Base-by-base conservation (phyloP, 2,329 filamentous ascomycete genomes). In the Ophiostoma novo-ulmi region DNA sequence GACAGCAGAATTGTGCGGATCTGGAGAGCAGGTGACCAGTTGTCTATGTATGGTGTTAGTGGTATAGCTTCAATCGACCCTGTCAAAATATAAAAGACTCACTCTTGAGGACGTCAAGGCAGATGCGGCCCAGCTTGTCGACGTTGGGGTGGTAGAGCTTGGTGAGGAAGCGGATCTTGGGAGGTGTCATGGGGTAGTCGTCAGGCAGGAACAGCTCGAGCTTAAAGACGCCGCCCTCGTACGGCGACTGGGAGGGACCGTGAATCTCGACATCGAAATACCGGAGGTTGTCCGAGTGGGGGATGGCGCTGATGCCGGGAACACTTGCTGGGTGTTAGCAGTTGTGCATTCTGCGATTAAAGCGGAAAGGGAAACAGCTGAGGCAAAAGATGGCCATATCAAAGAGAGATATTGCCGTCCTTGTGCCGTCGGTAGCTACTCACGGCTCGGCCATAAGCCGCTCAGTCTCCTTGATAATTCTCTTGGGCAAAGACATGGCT, bases 131-230 rank as follows among this genome's bases (percentile, higher is more conserved):
- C 1, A 99, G 88, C 81, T 96, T 96, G 80, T 99, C 95, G 76
- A 99, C 97, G 80, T 99, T 99, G 69, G 95, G 95, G 80, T 99
- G 96, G 82, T 98, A 99, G 80, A 99, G 98, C 83, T 97, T 97
- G 76, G 96, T 99, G 69, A 99, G 85, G 82, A 99, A 99, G 70
- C 95, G 92, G 78, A 99, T 97, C 85, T 97, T 97, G 65, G 95
- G 95, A 70, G 95, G 94, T 44, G 93, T 97, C 95, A 99, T 99
- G 61, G 95, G 95, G 80, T 99, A 99, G 83, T 99, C 95, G 78
- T 99, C 95, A 64, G 96, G 96, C 35, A 99, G 87, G 80, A 99
- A 99, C 26, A 99, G 88, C 81, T 99, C 95, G 73, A 98, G 90
- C 81, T 96, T 94, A 85, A 99, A 99, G 74, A 97, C 87, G 67